phyloP scores from a whole-genome alignment of 129 eudicot species.

The Deinandra increscens region DNA sequence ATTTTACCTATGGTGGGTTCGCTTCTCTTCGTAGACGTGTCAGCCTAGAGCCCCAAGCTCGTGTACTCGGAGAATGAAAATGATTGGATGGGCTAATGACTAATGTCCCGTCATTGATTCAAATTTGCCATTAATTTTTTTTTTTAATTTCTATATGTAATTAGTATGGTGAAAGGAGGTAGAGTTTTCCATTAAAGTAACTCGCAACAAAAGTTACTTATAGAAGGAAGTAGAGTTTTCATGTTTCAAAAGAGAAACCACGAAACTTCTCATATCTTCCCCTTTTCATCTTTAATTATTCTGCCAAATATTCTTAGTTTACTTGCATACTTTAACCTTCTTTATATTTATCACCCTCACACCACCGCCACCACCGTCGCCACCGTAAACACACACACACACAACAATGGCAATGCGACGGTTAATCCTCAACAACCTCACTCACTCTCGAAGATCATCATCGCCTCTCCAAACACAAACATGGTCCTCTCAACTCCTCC shows the following conservation, averaged over 20 bases:
- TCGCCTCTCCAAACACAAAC: slow-evolving; percentile 29
- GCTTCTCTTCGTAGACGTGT: too few relatives aligned
- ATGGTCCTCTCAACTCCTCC: slow-evolving; percentile 43
- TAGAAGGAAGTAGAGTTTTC: slow-evolving; percentile 29
- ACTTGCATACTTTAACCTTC: neutral
- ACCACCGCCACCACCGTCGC: neutral
- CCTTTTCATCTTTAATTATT: slow-evolving; percentile 10
- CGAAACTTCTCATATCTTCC: slow-evolving; percentile 42
- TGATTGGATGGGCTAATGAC: too few relatives aligned
- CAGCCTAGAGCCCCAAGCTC: too few relatives aligned
- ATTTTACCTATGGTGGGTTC: too few relatives aligned
- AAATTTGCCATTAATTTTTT: too few relatives aligned
- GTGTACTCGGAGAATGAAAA: too few relatives aligned
- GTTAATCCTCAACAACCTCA: slow-evolving; percentile 45
- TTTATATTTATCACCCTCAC: slow-evolving; percentile 3
- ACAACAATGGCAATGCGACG: slow-evolving; percentile 59
- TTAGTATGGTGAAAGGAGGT: too few relatives aligned
- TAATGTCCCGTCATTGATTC: too few relatives aligned
- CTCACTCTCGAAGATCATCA: slow-evolving; percentile 23
- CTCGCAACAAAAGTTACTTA: neutral
- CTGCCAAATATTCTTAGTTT: neutral
- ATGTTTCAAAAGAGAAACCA: slow-evolving; percentile 13
- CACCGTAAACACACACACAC: neutral
- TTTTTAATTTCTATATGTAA: too few relatives aligned
- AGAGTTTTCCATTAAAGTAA: neutral